phyloP scores from a whole-genome alignment of 306 rosid genomes.

The Begonia fuchsioides region DNA sequence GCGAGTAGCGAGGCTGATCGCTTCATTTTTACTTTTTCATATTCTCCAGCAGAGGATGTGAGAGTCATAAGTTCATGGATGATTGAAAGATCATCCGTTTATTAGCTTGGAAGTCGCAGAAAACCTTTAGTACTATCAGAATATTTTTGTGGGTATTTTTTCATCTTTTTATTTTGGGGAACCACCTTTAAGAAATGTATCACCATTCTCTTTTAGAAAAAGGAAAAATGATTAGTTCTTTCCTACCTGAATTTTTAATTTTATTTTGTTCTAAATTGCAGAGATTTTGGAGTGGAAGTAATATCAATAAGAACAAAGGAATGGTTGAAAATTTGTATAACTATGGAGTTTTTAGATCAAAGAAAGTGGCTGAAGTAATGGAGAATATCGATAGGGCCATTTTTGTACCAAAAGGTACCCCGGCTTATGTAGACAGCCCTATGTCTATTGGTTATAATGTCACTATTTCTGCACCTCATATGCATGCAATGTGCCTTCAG shows the following conservation, averaged over 20 bases:
- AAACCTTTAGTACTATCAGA: no score
- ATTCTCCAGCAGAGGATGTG: background rate
- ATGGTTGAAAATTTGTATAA: slow-evolving; percentile 68
- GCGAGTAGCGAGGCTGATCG: no score
- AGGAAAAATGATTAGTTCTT: no score
- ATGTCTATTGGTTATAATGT: slow-evolving; percentile 77
- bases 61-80: no score
- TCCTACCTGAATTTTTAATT: no score
- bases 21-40: slow-evolving; percentile 3
- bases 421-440: slow-evolving; percentile 73
- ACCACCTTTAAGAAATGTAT: background rate
- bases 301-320: slow-evolving; percentile 42
- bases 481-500: slow-evolving; percentile 93
- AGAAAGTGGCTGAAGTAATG: slow-evolving; percentile 61
- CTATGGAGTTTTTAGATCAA: slow-evolving; percentile 51
- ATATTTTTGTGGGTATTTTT: no score
- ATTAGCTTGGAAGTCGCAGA: no score
- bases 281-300: slow-evolving; percentile 53
- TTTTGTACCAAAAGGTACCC: slow-evolving; percentile 52
- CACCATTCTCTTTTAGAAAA: background rate
- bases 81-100: no score
- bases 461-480: slow-evolving; percentile 97
- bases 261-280: slow-evolving; percentile 15
- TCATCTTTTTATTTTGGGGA: background rate
- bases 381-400: slow-evolving; percentile 65